Percentiles rank a stretch among this genome's conserved stretches.
phyloP scores from a whole-genome alignment of 2,329 filamentous ascomycete genomes.

The Scytalidium sp. region DNA sequence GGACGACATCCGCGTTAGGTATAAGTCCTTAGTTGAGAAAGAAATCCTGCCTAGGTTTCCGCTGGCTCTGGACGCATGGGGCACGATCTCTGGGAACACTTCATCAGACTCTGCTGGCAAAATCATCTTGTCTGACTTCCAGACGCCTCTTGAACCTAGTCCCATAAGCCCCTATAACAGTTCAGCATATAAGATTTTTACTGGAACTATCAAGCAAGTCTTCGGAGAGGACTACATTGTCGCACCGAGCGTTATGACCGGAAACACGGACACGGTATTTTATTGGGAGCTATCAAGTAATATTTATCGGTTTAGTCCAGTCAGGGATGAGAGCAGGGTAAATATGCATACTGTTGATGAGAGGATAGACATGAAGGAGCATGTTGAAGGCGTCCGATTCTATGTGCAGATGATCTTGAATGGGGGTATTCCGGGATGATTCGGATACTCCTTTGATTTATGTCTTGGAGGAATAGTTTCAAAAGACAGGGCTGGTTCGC shows the following conservation, averaged over 20 bases:
- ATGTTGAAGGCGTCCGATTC: conserved; percentile 35
- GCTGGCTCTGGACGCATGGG: conserved; percentile 38
- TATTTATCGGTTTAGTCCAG: conserved; percentile 37
- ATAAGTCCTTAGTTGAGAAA: conserved; percentile 43
- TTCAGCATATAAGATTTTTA: conserved; percentile 16
- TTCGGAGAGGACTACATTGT: conserved; percentile 17
- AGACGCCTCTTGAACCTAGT: conserved; percentile 27
- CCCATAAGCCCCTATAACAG: conserved; percentile 33
- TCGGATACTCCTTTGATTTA: no score
- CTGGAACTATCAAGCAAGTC: conserved; percentile 16
- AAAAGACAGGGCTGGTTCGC: no score
- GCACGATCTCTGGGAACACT: conserved; percentile 25
- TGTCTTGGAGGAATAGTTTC: neutral
- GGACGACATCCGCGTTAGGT: conserved; percentile 26
- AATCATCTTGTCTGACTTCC: conserved; percentile 29
- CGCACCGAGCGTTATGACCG: conserved; percentile 17
- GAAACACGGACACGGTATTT: conserved; percentile 22
- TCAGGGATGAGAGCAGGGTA: conserved; percentile 25
- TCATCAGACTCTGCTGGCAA: conserved; percentile 26
- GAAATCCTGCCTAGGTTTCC: conserved; percentile 37
- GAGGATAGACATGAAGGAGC: conserved; percentile 34
- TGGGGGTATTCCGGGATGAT: conserved; percentile 3
- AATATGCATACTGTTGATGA: conserved; percentile 38
- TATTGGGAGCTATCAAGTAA: conserved; percentile 31
- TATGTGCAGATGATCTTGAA: conserved; percentile 26